Evolutionary conservation across 192 early-diverging fungal species (phyloP), one percentile per base, ranked within the genome.

Genomic region (Ambispora gerdemannii): DNA sequence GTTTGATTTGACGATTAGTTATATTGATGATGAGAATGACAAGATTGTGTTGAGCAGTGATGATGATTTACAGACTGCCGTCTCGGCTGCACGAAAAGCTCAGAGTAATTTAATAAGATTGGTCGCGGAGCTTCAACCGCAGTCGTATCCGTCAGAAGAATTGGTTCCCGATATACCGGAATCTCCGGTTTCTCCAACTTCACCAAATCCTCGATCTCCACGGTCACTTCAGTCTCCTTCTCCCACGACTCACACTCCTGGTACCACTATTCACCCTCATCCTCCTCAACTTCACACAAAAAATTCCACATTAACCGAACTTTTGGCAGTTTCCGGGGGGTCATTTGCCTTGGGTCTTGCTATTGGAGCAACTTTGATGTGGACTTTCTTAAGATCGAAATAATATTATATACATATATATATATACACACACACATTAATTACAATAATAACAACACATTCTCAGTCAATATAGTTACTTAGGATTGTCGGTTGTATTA

Each of bases 1-100:
- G 1, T 30, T 10, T 19, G 77, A 75, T n/a, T 56, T 78, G 24
- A 64, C 65, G 19, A 17, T 78, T 47, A 78, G 77, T 36, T 97
- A 95, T 58, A 78, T 90, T 66, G 95, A 97, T 74, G 95, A 97
- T 56, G 95, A 97, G 32, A 89, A 87, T 43, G 95, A 97, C 75
- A 69, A 82, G 61, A 89, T 97, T 15, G 76, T 88, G 56, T 81
- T 97, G 43, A 82, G 85, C 20, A 77, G 82, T n/a, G 86, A 90
- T 36, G 74, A 82, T 0, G 95, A 95, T 74, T 77, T 97, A 70
- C 76, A 81, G 28, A 91, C 95, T 52, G 95, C 95, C 7, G 88
- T 95, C 0, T 77, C 80, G 22, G 82, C 92, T 79, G 92, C 95
- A 24, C 65, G 69, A 43, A 53, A 73, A 34, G 72, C 65, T 56